phyloP scores from a whole-genome alignment of 768 basidiomycete genomes.

The Serendipita indica region DNA sequence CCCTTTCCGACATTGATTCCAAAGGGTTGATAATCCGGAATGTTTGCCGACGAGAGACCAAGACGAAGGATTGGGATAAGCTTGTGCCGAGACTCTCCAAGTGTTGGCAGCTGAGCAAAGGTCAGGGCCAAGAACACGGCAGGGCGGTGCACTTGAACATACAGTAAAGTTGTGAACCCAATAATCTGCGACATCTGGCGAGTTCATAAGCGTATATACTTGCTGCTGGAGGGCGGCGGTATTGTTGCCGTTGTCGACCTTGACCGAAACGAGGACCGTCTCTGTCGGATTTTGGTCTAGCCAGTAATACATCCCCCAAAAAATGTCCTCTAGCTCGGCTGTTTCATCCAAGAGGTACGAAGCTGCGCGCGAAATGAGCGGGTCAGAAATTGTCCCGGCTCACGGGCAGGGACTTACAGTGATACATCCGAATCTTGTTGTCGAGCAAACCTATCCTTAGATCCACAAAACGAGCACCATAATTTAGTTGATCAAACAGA shows the following conservation, averaged over 20 bases:
- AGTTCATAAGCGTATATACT: constrained; percentile 29
- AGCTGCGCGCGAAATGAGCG: not conserved
- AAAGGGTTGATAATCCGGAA: constrained; percentile 9
- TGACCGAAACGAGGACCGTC: constrained; percentile 35
- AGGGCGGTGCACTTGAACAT: constrained; percentile 20
- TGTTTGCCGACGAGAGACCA: constrained; percentile 12
- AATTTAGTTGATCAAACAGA: constrained; percentile 16
- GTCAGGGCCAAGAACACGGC: not conserved
- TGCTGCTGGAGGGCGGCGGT: constrained; percentile 30
- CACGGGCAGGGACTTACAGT: constrained; percentile 5
- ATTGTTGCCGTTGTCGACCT: constrained; percentile 33
- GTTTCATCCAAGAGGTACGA: constrained; percentile 30
- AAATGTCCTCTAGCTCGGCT: constrained; percentile 34
- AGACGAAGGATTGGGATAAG: constrained; percentile 37
- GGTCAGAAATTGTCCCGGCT: not conserved
- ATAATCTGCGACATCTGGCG: constrained; percentile 28
- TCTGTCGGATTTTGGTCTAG: constrained; percentile 38
- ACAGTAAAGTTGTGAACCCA: constrained; percentile 34
- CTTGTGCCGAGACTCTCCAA: constrained; percentile 39
- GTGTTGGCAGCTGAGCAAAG: constrained; percentile 20
- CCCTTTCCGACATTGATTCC: constrained; percentile 26
- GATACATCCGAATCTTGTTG: constrained; percentile 15
- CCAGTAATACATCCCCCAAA: constrained; percentile 39
- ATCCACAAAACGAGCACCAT: constrained; percentile 17
- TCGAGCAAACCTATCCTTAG: constrained; percentile 15